These are phyloP conservation scores for Epichloe gansuensis DNA, from an alignment of 2,329 filamentous ascomycete species.

Conservation along the genomic window DNA sequence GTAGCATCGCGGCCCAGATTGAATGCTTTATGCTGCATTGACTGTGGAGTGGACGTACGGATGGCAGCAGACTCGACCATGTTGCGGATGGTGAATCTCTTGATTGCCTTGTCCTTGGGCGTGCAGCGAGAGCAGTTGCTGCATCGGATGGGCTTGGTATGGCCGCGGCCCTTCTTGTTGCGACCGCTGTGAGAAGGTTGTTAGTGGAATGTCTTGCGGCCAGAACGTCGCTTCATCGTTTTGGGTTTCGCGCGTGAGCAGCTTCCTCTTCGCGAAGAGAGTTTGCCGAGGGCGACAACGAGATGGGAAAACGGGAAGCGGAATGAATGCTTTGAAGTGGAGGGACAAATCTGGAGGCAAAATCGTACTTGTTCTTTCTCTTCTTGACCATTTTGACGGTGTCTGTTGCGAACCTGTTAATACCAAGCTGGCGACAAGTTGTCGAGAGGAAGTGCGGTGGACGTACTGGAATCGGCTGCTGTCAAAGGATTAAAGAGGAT, in stretches of 20 bases:
- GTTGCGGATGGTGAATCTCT: conserved; percentile 99
- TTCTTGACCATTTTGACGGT: conserved; percentile 60
- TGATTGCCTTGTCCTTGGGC: conserved; percentile 99
- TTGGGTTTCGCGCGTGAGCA: conserved; percentile 4
- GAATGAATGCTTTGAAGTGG: not conserved
- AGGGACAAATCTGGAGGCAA: not conserved
- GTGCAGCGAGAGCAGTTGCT: conserved; percentile 70
- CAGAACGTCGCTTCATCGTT: not conserved
- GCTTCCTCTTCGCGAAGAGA: conserved; percentile 7
- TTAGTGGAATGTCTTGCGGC: conserved; percentile 11
- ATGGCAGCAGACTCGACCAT: conserved; percentile 99
- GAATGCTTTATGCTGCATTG: not conserved
- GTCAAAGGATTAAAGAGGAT: conserved; percentile 3
- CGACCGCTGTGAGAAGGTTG: conserved; percentile 54
- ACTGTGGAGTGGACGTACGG: conserved; percentile 53
- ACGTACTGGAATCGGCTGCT: not conserved
- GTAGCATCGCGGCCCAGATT: not conserved
- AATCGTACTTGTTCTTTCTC: conserved; percentile 54
- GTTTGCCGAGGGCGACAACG: not conserved
- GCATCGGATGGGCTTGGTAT: conserved; percentile 95
- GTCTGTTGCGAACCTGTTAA: conserved; percentile 29
- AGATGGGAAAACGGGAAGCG: not conserved
- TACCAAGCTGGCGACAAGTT: conserved; percentile 14
- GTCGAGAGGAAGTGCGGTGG: conserved; percentile 13
- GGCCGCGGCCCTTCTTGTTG: conserved; percentile 99